Conservation (phyloP, 129 eudicot species). For the Flaveria trinervia region DNA sequence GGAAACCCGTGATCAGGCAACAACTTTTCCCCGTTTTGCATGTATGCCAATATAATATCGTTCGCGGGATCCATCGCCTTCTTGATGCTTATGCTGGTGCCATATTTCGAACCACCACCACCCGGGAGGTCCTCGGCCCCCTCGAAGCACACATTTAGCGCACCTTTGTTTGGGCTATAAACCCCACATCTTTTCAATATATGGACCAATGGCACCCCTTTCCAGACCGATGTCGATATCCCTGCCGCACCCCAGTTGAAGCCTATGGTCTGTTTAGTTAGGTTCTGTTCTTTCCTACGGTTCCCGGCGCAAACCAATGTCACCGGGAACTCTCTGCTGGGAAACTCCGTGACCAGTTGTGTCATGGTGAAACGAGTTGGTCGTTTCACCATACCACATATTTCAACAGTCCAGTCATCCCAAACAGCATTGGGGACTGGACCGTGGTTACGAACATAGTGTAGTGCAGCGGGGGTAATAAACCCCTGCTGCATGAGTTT, state of each 20-base stretch:
- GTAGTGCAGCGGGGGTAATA: conserved; percentile 89
- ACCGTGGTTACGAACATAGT: conserved; percentile 94
- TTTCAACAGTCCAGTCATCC: conserved; percentile 82
- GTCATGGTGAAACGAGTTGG: conserved; percentile 65
- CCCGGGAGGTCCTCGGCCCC: conserved; percentile 93
- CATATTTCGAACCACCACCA: conserved; percentile 93
- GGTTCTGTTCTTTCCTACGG: conserved; percentile 77
- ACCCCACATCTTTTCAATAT: conserved; percentile 73
- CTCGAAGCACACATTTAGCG: conserved; percentile 81
- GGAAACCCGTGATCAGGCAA: conserved; percentile 92
- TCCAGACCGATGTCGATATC: conserved; percentile 83
- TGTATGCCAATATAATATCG: conserved; percentile 79
- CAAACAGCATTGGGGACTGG: conserved; percentile 65
- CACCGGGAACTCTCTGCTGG: conserved; percentile 61
- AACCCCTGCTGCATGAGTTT: conserved; percentile 97
- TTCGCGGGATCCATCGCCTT: conserved; percentile 80
- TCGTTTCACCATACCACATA: conserved; percentile 65
- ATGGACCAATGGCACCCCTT: conserved; percentile 71
- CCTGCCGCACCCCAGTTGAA: conserved; percentile 98
- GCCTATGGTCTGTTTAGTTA: conserved; percentile 73
- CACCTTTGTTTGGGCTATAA: conserved; percentile 54
- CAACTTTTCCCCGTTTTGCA: conserved; percentile 82
- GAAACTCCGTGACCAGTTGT: conserved; percentile 58
- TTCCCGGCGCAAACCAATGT: conserved; percentile 91
- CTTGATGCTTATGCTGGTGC: conserved; percentile 67